Conservation (phyloP, 257 asterid species). For the Nicotiana knightiana region DNA sequence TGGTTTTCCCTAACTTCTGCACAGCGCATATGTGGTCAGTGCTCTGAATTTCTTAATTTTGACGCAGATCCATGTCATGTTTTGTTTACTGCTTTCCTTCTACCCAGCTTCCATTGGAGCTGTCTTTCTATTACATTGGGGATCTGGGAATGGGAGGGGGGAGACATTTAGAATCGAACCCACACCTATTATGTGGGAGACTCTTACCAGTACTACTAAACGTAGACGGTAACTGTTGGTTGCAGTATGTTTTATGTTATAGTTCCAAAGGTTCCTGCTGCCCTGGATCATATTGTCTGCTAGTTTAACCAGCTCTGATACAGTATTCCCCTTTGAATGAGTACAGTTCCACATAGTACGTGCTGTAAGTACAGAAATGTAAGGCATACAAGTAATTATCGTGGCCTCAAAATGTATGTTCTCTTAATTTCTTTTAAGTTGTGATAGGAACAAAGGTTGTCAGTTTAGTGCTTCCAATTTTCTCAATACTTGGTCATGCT, state of each 20-base stretch:
- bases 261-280: neutral
- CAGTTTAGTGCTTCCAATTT: conserved; percentile 4
- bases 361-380: neutral
- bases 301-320: neutral
- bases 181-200: neutral
- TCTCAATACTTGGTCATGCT: neutral
- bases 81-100: conserved; percentile 6
- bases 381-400: neutral
- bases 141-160: neutral
- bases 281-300: neutral
- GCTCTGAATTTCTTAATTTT: conserved; percentile 7
- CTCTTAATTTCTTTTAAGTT: neutral
- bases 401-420: neutral
- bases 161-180: neutral
- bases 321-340: neutral
- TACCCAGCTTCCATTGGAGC: conserved; percentile 4
- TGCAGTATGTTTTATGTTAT: neutral
- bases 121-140: neutral
- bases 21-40: conserved; percentile 93
- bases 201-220: neutral
- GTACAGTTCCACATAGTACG: neutral
- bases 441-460: neutral
- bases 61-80: neutral
- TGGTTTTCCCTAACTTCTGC: conserved; percentile 99
- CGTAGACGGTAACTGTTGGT: neutral